Evolutionary conservation across 495 filamentous ascomycete genomes (phyloP).

Genomic region (Aspergillus nanangensis): DNA sequence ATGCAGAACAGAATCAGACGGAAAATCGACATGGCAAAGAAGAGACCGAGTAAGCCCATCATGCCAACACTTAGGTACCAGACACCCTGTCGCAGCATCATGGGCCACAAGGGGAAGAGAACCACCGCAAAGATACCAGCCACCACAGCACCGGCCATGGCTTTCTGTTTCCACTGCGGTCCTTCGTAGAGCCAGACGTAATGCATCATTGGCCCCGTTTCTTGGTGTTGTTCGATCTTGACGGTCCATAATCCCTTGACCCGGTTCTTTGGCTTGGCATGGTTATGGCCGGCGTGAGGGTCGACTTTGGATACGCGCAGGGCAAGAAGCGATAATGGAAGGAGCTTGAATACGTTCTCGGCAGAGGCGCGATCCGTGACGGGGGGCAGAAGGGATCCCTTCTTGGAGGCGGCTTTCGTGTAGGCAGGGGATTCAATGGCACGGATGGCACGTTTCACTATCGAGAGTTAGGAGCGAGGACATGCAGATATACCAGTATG

Average conservation of each 20-base stretch:
- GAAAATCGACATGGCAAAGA: constrained; percentile 98
- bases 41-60: constrained; percentile 85
- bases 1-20: constrained; percentile 90
- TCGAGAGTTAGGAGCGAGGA: background rate
- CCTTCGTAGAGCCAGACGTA: constrained; percentile 98
- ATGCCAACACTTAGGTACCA: constrained; percentile 98
- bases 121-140: constrained; percentile 79
- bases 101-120: constrained; percentile 95
- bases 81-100: constrained; percentile 83
- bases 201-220: constrained; percentile 83
- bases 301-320: constrained; percentile 87
- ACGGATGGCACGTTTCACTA: constrained; percentile 95
- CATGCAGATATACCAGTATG: background rate
- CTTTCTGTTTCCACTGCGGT: constrained; percentile 84
- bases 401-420: constrained; percentile 69
- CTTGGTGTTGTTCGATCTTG: constrained; percentile 93
- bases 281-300: constrained; percentile 64
- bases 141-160: constrained; percentile 81
- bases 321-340: constrained; percentile 92
- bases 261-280: constrained; percentile 76
- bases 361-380: constrained; percentile 82
- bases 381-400: constrained; percentile 84
- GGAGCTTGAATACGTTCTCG: constrained; percentile 90
- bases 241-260: constrained; percentile 97
- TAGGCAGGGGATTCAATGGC: constrained; percentile 89